Evolutionary conservation across 495 filamentous ascomycete genomes (phyloP).

Genomic region (Thermothielavioides terrestris): DNA sequence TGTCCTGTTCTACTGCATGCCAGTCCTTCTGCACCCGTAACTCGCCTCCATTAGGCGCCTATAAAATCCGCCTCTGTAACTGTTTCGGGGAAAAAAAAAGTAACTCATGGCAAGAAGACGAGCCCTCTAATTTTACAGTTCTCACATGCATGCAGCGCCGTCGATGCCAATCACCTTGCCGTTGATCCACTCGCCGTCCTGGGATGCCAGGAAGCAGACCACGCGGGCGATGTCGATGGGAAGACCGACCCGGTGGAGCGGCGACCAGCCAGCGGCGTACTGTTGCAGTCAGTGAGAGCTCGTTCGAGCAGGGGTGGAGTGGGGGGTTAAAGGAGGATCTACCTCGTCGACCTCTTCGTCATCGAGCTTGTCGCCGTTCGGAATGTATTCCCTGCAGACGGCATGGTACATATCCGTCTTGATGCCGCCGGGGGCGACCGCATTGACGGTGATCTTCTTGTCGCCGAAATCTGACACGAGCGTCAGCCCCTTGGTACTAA

Average conservation of each 20-base stretch:
- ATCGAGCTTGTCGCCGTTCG: slow-evolving; percentile 41
- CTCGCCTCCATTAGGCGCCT: too few relatives aligned
- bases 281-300: slow-evolving; percentile 5
- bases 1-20: too few relatives aligned
- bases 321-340: neutral
- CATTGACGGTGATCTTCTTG: slow-evolving; percentile 54
- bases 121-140: too few relatives aligned
- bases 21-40: too few relatives aligned
- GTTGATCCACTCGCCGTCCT: slow-evolving; percentile 61
- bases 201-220: slow-evolving; percentile 54
- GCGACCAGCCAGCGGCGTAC: slow-evolving; percentile 49
- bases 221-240: slow-evolving; percentile 58
- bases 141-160: slow-evolving; percentile 41
- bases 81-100: too few relatives aligned
- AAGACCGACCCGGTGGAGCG: slow-evolving; percentile 51
- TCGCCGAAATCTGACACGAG: slow-evolving; percentile 29
- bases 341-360: slow-evolving; percentile 30
- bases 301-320: too few relatives aligned
- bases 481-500: neutral
- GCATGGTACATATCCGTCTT: slow-evolving; percentile 64
- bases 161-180: slow-evolving; percentile 47
- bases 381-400: slow-evolving; percentile 58
- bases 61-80: too few relatives aligned
- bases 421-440: slow-evolving; percentile 57
- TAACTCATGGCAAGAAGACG: too few relatives aligned